These are phyloP conservation scores for Lolium multiflorum DNA, from an alignment of 176 grass and related monocot species.

Conservation along the genomic window DNA sequence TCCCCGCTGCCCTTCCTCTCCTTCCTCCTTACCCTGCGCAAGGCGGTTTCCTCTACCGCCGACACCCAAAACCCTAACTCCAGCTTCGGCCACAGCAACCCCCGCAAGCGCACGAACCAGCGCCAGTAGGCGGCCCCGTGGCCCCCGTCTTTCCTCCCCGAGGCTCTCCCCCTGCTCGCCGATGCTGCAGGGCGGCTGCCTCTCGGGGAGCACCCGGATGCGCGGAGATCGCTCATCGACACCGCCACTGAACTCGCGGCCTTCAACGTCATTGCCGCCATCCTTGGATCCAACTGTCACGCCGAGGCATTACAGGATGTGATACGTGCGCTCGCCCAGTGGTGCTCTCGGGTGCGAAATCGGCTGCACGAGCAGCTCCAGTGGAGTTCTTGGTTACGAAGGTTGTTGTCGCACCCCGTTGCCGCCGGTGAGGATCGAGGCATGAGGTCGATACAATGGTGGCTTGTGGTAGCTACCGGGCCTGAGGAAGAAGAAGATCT, in stretches of 20 bases:
- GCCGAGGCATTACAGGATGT: no score
- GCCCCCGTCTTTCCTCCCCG: slow-evolving; percentile 39
- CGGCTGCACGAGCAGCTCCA: no score
- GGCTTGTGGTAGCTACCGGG: no score
- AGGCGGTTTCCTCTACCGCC: not conserved
- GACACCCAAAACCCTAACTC: slow-evolving; percentile 29
- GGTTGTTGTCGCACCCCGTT: slow-evolving; percentile 72
- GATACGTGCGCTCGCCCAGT: no score
- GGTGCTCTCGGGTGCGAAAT: no score
- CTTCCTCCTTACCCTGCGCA: no score
- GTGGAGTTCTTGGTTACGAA: slow-evolving; percentile 6
- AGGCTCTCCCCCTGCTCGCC: slow-evolving; percentile 58
- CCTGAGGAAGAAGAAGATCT: no score
- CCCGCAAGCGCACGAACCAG: slow-evolving; percentile 46
- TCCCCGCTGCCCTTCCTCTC: no score
- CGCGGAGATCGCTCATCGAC: slow-evolving; percentile 67
- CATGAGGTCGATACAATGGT: no score
- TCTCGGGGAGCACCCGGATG: slow-evolving; percentile 62
- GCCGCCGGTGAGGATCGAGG: no score
- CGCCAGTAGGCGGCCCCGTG: not conserved
- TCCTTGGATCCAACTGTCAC: no score
- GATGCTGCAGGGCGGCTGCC: slow-evolving; percentile 59
- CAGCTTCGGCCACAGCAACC: slow-evolving; percentile 17
- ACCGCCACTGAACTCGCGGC: slow-evolving; percentile 52
- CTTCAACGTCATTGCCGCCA: slow-evolving; percentile 47